Evolutionary conservation across 2,329 filamentous ascomycete species (phyloP).

Genomic region (Ophiostoma quercus): DNA sequence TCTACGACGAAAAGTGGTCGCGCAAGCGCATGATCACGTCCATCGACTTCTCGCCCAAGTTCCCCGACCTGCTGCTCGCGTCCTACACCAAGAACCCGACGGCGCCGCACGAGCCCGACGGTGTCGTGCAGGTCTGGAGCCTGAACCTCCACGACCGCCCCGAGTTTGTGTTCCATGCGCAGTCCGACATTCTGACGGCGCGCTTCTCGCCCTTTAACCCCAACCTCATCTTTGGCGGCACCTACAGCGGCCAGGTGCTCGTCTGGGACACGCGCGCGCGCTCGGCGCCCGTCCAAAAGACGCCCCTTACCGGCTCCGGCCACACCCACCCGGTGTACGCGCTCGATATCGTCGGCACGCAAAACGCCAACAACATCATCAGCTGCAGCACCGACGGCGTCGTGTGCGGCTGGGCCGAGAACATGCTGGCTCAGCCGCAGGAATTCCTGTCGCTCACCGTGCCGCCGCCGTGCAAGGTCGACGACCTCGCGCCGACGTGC

Average conservation of each 20-base stretch:
- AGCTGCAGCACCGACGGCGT: constrained; percentile 95
- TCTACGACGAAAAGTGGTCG: constrained; percentile 92
- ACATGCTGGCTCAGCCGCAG: constrained; percentile 95
- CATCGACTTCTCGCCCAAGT: constrained; percentile 92
- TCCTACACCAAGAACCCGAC: constrained; percentile 97
- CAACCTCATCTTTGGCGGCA: constrained; percentile 90
- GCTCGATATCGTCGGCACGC: constrained; percentile 91
- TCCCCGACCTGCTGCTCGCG: constrained; percentile 84
- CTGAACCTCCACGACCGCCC: constrained; percentile 88
- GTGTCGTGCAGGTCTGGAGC: constrained; percentile 95
- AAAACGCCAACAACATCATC: constrained; percentile 98
- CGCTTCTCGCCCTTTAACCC: constrained; percentile 99
- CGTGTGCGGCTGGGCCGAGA: constrained; percentile 94
- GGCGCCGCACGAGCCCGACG: constrained; percentile 87
- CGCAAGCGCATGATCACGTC: constrained; percentile 97
- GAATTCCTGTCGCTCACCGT: constrained; percentile 85
- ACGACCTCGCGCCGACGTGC: constrained; percentile 90
- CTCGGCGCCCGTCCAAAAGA: constrained; percentile 88
- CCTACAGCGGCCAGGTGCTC: constrained; percentile 92
- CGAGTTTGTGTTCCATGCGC: constrained; percentile 94
- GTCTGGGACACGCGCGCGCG: constrained; percentile 94
- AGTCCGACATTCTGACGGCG: constrained; percentile 89
- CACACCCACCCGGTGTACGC: constrained; percentile 97
- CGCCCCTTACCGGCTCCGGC: constrained; percentile 86
- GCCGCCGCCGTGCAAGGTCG: constrained; percentile 80